Evolutionary conservation across 2,329 filamentous ascomycete species (phyloP), one percentile per base, ranked within the genome.

Genomic region (Helminthosporium solani): DNA sequence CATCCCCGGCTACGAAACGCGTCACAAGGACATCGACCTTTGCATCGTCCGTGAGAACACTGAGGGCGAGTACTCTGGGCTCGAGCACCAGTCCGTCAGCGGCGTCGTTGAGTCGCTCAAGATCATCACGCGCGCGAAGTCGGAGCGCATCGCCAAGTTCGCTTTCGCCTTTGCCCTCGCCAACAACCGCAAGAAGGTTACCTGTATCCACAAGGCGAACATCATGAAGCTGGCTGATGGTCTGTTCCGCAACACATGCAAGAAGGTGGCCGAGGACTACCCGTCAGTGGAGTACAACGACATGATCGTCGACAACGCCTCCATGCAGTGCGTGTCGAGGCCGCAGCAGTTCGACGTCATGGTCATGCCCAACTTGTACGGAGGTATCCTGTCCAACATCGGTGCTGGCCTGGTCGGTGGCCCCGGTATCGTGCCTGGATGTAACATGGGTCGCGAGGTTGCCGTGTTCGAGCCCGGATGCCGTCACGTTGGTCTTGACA

Each of bases 11-110:
- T 96, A 97, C 81, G 78, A 94, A 77, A 99, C 94, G 56, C 90
- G 94, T 73, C 94, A 99, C 83, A 87, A 95, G 76, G 83, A 94
- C 75, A 89, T 99, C 73, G 94, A 99, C 74, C 84, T 97, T 62
- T 96, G 91, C 85, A 96, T 99, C 76, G 96, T 99, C 77, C 94
- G 94, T 78, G 94, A 99, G 82, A 99, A 99, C 82, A 99, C 94
- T 70, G 94, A 99, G 83, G 94, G 94, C 70, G 94, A 99, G 81
- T 99, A 99, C 83, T 96, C 90, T 57, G 94, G 94, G 53, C 85
- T 99, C 53, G 94, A 99, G 83, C 94, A 99, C 80, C 92, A 97
- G 81, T 95, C 90, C 54, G 94, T 99, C 42, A 82, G 82, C 59
- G 94, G 94, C 63, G 94, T 99, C 63, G 94, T 99, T 64, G 94